Conservation (phyloP, 331 rosid genomes). For the Pyracantha coccinea region DNA sequence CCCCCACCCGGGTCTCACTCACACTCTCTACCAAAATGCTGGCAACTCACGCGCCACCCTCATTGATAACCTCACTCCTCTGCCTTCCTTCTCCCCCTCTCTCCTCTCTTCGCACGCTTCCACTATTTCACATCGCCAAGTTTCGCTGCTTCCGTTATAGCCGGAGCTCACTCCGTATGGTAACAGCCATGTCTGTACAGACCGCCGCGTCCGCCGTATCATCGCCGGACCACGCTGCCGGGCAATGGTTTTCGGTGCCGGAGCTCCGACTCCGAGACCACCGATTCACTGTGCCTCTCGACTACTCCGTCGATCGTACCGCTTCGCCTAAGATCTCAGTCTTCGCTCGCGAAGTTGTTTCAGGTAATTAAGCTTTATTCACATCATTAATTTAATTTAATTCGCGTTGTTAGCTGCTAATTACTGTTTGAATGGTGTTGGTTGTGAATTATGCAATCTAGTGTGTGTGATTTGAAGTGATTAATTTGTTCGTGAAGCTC, state of each 20-base stretch:
- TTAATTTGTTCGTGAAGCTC: background rate
- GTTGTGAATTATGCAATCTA: background rate
- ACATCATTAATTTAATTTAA: background rate
- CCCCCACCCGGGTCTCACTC: too few relatives aligned
- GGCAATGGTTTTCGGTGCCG: conserved; percentile 76
- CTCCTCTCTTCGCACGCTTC: background rate
- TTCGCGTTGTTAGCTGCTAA: background rate
- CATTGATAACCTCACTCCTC: conserved; percentile 21
- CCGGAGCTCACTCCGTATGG: conserved; percentile 1
- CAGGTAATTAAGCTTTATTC: conserved; percentile 33
- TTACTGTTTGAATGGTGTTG: background rate
- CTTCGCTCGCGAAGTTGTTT: conserved; percentile 91
- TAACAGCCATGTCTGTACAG: conserved; percentile 28
- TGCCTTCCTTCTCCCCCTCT: background rate
- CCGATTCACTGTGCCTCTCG: conserved; percentile 62
- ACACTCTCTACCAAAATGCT: conserved; percentile 21
- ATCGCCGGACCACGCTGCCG: conserved; percentile 45
- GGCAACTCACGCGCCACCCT: conserved; percentile 42
- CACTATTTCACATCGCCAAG: conserved; percentile 9
- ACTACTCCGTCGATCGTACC: conserved; percentile 34
- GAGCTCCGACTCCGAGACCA: conserved; percentile 85
- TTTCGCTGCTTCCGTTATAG: conserved; percentile 13
- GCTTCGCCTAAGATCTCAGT: conserved; percentile 55
- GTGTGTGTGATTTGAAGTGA: background rate
- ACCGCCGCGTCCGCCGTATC: background rate